Percentiles rank a stretch among this genome's conserved stretches.
Evolutionary conservation across 768 basidiomycete genomes (phyloP).

Genomic region (Porphyrellus cyaneotinctus): DNA sequence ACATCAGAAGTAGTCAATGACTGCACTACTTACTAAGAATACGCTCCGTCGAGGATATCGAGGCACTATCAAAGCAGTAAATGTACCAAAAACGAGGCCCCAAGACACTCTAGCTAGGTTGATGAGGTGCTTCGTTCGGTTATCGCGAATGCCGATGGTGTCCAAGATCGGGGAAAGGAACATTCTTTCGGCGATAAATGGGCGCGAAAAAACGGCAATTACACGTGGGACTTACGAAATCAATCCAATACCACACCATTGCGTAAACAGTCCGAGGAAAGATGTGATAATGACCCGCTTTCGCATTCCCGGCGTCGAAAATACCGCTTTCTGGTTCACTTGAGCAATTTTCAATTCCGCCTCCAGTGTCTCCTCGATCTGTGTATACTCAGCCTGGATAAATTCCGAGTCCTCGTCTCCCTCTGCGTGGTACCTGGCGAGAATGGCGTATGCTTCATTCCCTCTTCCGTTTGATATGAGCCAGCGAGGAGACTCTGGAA

Average conservation of each 20-base stretch:
- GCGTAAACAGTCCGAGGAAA: slow-evolving; percentile 4
- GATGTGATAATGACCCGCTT: slow-evolving; percentile 4
- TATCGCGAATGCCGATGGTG: slow-evolving; percentile 11
- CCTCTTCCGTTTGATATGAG: slow-evolving; percentile 51
- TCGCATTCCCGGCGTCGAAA: slow-evolving; percentile 13
- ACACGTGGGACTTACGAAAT: not conserved
- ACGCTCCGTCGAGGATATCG: slow-evolving; percentile 7
- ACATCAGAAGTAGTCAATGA: not conserved
- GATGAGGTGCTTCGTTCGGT: slow-evolving; percentile 12
- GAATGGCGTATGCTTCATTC: slow-evolving; percentile 43
- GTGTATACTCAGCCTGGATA: slow-evolving; percentile 49
- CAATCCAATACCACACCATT: slow-evolving; percentile 9
- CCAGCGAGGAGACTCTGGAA: slow-evolving; percentile 64
- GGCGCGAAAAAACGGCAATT: not conserved
- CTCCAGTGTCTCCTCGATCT: slow-evolving; percentile 54
- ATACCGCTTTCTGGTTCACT: not conserved
- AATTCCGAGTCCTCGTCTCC: slow-evolving; percentile 34
- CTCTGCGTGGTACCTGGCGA: slow-evolving; percentile 58
- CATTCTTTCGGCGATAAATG: not conserved
- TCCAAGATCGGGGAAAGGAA: slow-evolving; percentile 9
- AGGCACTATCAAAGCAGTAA: slow-evolving; percentile 2
- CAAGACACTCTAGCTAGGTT: slow-evolving; percentile 6
- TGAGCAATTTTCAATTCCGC: slow-evolving; percentile 3
- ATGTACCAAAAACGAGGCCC: slow-evolving; percentile 1
- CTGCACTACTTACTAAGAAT: not conserved